Conservation (phyloP, 2,329 filamentous ascomycete genomes). For the Penicillium nordicum region DNA sequence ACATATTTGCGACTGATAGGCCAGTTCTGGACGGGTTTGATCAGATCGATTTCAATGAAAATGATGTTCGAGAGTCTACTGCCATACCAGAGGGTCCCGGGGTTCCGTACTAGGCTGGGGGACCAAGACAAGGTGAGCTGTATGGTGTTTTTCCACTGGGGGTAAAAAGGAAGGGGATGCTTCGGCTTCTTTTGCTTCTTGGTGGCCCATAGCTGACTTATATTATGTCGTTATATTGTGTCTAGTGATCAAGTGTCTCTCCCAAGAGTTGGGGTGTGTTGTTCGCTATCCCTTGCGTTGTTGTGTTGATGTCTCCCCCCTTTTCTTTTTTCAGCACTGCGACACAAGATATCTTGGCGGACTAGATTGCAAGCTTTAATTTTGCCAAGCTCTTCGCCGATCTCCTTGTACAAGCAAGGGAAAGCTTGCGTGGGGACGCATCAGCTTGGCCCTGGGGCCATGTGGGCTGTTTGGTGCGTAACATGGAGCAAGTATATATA, state of each 20-base stretch:
- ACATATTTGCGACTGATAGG: slow-evolving; percentile 29
- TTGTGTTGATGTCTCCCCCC: background rate
- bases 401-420: background rate
- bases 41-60: background rate
- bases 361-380: background rate
- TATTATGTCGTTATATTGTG: background rate
- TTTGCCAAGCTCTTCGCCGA: slow-evolving; percentile 2
- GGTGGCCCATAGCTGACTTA: slow-evolving; percentile 2
- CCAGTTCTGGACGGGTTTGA: slow-evolving; percentile 33
- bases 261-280: background rate
- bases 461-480: background rate
- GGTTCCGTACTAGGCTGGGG: slow-evolving; percentile 35
- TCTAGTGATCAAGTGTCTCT: background rate
- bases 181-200: slow-evolving; percentile 12
- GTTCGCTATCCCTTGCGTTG: background rate
- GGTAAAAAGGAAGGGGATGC: background rate
- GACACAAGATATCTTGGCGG: slow-evolving; percentile 1
- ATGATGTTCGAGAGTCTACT: background rate
- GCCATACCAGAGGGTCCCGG: slow-evolving; percentile 35
- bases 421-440: slow-evolving; percentile 1
- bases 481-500: background rate
- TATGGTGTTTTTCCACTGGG: background rate
- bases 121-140: slow-evolving; percentile 34
- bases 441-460: background rate
- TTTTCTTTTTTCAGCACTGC: background rate